Percentiles rank a stretch among this genome's conserved stretches.
Conservation (phyloP, 2,329 filamentous ascomycete species). For the Hymenoscyphus fraxineus region DNA sequence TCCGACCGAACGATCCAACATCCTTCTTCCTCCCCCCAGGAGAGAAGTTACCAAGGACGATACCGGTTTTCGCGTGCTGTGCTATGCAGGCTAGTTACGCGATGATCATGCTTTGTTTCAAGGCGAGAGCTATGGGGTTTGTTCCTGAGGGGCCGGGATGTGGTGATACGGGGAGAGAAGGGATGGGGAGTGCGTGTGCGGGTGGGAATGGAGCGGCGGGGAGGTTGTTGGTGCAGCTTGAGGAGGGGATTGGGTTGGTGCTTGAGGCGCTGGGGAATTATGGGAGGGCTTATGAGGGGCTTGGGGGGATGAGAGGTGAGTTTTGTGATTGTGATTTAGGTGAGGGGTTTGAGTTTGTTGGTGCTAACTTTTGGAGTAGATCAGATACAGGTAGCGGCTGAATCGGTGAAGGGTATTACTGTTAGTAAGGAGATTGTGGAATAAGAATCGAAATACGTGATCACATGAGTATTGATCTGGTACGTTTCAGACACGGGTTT, state of each 20-base stretch:
- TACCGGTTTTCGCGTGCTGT: constrained; percentile 37
- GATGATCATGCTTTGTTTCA: constrained; percentile 33
- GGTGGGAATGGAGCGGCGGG: constrained; percentile 12
- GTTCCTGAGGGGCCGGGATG: not conserved
- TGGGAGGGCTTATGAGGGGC: constrained; percentile 27
- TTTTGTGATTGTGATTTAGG: not conserved
- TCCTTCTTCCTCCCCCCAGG: constrained; percentile 10
- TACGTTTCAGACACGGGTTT: too few relatives aligned
- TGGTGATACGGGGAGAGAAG: not conserved
- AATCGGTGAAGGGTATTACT: constrained; percentile 10
- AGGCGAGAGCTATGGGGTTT: constrained; percentile 24
- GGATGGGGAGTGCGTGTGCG: too few relatives aligned
- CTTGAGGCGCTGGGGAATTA: constrained; percentile 28
- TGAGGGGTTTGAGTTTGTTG: not conserved
- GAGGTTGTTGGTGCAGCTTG: constrained; percentile 22
- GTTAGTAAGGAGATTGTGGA: constrained; percentile 1
- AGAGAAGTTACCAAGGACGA: constrained; percentile 26
- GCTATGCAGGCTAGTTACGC: constrained; percentile 36
- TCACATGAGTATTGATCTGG: too few relatives aligned
- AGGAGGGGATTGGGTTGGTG: constrained; percentile 23
- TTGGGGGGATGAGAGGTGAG: constrained; percentile 30
- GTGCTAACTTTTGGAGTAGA: constrained; percentile 13
- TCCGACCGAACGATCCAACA: constrained; percentile 9
- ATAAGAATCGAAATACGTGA: not conserved
- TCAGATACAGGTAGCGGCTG: constrained; percentile 15